phyloP scores from a whole-genome alignment of 768 basidiomycete genomes.

The Hygrophorus pudorinus region DNA sequence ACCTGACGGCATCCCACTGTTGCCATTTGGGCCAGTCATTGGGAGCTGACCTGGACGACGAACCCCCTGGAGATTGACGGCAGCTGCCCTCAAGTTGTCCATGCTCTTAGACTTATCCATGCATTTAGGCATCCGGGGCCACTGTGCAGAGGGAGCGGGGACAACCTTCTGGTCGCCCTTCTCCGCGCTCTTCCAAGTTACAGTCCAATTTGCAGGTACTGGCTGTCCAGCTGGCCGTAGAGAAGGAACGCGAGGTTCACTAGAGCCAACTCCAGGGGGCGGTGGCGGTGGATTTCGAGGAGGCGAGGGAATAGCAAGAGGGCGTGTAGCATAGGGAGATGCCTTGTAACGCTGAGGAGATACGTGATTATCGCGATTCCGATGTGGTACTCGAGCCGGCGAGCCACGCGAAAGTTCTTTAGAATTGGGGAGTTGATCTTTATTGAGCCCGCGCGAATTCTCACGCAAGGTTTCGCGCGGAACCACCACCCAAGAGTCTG shows the following conservation, averaged over 20 bases:
- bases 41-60: conserved; percentile 25
- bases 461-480: conserved; percentile 14
- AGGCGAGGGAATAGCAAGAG: conserved; percentile 24
- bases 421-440: conserved; percentile 18
- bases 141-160: conserved; percentile 21
- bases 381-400: not conserved
- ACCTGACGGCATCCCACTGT: conserved; percentile 3
- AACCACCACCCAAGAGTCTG: conserved; percentile 21
- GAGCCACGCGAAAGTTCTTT: conserved; percentile 15
- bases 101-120: conserved; percentile 43
- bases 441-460: conserved; percentile 16
- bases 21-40: conserved; percentile 18
- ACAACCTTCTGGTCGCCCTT: conserved; percentile 27
- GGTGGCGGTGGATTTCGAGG: conserved; percentile 31
- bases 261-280: conserved; percentile 18
- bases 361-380: conserved; percentile 17
- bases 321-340: conserved; percentile 20
- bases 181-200: conserved; percentile 41
- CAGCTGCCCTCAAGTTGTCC: conserved; percentile 36
- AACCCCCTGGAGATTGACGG: conserved; percentile 21
- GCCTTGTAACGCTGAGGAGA: conserved; percentile 21
- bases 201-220: conserved; percentile 36
- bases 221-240: conserved; percentile 30
- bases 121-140: conserved; percentile 23
- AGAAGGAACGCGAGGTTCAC: conserved; percentile 23